These are phyloP conservation scores for Penicillium taxi DNA, from an alignment of 495 filamentous ascomycete species.

Conservation along the genomic window DNA sequence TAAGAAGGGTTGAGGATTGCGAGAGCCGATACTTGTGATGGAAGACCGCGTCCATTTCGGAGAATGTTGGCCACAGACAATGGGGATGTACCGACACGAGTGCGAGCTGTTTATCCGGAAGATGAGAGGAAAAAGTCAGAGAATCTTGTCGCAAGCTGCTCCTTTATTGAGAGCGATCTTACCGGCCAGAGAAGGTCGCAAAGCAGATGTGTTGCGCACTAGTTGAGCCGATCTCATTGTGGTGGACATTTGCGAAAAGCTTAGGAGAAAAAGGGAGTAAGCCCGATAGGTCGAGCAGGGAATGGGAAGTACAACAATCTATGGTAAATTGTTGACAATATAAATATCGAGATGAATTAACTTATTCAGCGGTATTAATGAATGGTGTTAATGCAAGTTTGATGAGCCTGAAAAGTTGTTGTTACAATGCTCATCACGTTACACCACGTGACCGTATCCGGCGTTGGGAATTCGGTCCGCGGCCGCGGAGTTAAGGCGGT, in stretches of 20 bases:
- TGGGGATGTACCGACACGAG: constrained; percentile 29
- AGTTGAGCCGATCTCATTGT: constrained; percentile 37
- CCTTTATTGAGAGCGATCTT: constrained; percentile 4
- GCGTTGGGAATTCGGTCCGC: constrained; percentile 23
- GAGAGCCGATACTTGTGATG: constrained; percentile 53
- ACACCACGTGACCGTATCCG: constrained; percentile 24
- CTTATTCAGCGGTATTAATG: constrained; percentile 2
- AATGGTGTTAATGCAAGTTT: constrained; percentile 1
- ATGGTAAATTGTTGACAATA: background rate
- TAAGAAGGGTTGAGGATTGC: constrained; percentile 56
- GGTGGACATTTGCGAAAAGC: constrained; percentile 38
- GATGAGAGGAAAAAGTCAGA: constrained; percentile 7
- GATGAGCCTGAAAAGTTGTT: constrained; percentile 14
- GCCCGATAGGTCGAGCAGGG: constrained; percentile 25
- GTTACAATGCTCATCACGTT: constrained; percentile 22
- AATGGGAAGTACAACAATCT: constrained; percentile 19
- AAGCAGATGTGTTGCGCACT: constrained; percentile 32
- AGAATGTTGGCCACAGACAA: constrained; percentile 40
- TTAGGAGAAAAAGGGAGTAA: constrained; percentile 19
- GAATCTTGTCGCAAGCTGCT: background rate
- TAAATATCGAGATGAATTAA: constrained; percentile 4
- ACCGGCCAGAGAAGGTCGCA: constrained; percentile 30
- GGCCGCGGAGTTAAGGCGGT: no score
- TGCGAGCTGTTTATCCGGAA: constrained; percentile 22
- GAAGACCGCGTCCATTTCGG: constrained; percentile 48